These are phyloP conservation scores for Lachnellula occidentalis DNA, from an alignment of 2,329 filamentous ascomycete genomes.

Conservation along the genomic window DNA sequence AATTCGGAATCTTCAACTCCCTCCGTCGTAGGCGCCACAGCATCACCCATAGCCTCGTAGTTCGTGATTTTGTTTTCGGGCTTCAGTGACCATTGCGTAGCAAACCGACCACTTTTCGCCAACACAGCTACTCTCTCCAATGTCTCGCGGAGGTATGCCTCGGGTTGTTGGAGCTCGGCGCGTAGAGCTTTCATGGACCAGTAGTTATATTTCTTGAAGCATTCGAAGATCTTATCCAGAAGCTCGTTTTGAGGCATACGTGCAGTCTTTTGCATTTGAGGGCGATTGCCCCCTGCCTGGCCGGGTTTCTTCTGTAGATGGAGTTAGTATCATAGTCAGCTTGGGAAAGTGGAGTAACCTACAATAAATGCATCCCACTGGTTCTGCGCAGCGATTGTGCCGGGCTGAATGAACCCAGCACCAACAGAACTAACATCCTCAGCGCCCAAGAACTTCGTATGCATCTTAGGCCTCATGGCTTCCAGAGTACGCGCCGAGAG, in stretches of 20 bases:
- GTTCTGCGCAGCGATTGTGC: slow-evolving; percentile 39
- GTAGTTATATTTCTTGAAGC: slow-evolving; percentile 81
- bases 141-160: slow-evolving; percentile 83
- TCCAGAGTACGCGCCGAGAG: slow-evolving; percentile 53
- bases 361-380: slow-evolving; percentile 53
- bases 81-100: slow-evolving; percentile 79
- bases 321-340: slow-evolving; percentile 6
- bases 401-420: slow-evolving; percentile 51
- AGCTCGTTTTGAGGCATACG: slow-evolving; percentile 88
- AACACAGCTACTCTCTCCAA: slow-evolving; percentile 78
- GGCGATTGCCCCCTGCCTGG: slow-evolving; percentile 52
- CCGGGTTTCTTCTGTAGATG: slow-evolving; percentile 44
- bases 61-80: slow-evolving; percentile 57
- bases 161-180: slow-evolving; percentile 73
- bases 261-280: slow-evolving; percentile 75
- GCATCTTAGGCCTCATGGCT: slow-evolving; percentile 53
- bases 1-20: slow-evolving; percentile 43
- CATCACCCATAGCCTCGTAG: slow-evolving; percentile 47
- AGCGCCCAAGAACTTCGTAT: slow-evolving; percentile 38
- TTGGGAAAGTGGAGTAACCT: slow-evolving; percentile 30
- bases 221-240: slow-evolving; percentile 75
- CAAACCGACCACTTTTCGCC: slow-evolving; percentile 77
- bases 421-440: slow-evolving; percentile 22
- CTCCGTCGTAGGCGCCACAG: slow-evolving; percentile 41
- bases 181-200: slow-evolving; percentile 92